Conservation (phyloP, 345 rosid genomes). For the Turritis glabra region DNA sequence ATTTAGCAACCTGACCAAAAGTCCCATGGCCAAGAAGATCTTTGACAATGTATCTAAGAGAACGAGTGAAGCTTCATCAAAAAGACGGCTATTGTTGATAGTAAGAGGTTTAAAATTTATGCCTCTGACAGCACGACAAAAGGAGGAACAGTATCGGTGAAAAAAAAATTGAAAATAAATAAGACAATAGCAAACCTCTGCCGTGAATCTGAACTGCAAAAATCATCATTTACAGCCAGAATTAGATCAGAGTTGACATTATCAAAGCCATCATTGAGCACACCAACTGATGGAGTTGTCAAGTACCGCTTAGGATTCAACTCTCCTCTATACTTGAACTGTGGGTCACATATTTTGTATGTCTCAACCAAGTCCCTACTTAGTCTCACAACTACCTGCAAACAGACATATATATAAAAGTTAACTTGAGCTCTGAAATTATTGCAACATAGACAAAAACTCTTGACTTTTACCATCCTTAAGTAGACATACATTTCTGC, state of each 20-base stretch:
- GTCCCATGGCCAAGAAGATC: constrained; percentile 99
- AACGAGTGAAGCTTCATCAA: constrained; percentile 32
- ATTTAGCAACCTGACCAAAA: constrained; percentile 98
- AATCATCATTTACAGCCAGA: constrained; percentile 69
- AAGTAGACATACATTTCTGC: constrained; percentile 13
- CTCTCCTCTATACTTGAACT: constrained; percentile 88
- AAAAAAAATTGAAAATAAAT: constrained; percentile 12
- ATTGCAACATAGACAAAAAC: constrained; percentile 13
- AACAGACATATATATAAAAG: constrained; percentile 21
- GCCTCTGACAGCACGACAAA: constrained; percentile 22
- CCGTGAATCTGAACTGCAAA: constrained; percentile 73
- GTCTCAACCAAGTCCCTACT: constrained; percentile 89
- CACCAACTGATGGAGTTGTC: constrained; percentile 93
- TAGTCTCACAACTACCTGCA: constrained; percentile 87
- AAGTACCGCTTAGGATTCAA: constrained; percentile 93
- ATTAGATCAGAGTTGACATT: constrained; percentile 95
- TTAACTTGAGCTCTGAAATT: constrained; percentile 17
- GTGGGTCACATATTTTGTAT: constrained; percentile 83
- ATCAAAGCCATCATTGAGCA: constrained; percentile 91
- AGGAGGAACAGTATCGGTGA: neutral
- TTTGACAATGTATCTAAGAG: constrained; percentile 86
- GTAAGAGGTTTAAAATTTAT: constrained; percentile 11
- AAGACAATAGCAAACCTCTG: constrained; percentile 62
- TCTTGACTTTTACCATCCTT: neutral
- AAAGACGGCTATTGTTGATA: neutral